phyloP scores from a whole-genome alignment of 2,329 filamentous ascomycete species.

The Huntiella moniliformis region DNA sequence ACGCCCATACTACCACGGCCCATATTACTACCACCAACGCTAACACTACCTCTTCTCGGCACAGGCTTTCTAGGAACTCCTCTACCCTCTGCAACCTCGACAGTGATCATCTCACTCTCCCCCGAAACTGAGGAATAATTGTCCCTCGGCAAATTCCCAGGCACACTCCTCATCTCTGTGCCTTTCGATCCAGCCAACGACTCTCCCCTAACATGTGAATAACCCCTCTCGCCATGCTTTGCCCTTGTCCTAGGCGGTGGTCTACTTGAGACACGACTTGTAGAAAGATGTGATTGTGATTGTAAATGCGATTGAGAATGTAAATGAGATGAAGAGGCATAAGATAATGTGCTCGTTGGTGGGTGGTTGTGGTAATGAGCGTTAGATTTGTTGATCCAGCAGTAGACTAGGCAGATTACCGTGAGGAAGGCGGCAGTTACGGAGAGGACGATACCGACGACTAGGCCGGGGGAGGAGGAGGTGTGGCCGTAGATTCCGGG shows the following conservation, averaged over 20 bases:
- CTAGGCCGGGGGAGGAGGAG: constrained; percentile 2
- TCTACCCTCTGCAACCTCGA: background rate
- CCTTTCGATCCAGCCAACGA: background rate
- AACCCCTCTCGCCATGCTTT: background rate
- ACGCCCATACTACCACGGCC: background rate
- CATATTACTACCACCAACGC: too few species aligned
- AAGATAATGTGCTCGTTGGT: background rate
- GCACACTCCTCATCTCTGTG: too few species aligned
- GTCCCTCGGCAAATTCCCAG: too few species aligned
- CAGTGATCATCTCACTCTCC: constrained; percentile 5
- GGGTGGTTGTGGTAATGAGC: constrained; percentile 1
- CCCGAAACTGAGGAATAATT: too few species aligned
- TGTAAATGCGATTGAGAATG: background rate
- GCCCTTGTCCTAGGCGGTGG: background rate
- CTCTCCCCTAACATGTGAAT: constrained; percentile 1
- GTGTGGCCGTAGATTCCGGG: constrained; percentile 12
- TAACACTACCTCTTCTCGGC: background rate
- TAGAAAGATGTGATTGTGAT: background rate
- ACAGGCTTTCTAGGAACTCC: constrained; percentile 4
- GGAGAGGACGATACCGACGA: constrained; percentile 9
- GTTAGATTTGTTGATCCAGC: constrained; percentile 9
- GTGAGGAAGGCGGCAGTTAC: constrained; percentile 8
- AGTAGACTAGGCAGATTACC: constrained; percentile 11
- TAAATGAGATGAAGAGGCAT: constrained; percentile 4
- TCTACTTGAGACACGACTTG: constrained; percentile 5